Percentiles rank a stretch among this genome's conserved stretches.
phyloP scores from a whole-genome alignment of 139 green algal genomes.

The Yamagishiella unicocca region DNA sequence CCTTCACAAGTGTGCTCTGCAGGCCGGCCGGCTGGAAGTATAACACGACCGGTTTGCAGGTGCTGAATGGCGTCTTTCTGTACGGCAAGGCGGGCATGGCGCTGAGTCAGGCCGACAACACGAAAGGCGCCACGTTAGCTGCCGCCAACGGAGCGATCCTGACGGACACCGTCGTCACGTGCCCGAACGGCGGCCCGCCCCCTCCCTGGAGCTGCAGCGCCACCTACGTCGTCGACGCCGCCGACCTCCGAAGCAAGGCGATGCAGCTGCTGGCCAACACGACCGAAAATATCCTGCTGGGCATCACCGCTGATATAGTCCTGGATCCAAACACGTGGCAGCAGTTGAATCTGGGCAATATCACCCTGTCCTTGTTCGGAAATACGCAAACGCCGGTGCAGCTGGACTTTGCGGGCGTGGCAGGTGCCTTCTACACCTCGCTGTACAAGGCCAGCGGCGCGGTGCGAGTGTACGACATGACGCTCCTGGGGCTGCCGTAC shows the following conservation, averaged over 20 bases:
- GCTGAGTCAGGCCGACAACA: not conserved
- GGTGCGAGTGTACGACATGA: not conserved
- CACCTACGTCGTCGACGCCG: not conserved
- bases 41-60: not conserved
- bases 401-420: slow-evolving; percentile 5
- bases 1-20: not conserved
- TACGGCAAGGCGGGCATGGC: slow-evolving; percentile 18
- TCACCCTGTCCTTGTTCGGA: not conserved
- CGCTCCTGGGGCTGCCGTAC: slow-evolving; percentile 12
- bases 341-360: not conserved
- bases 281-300: not conserved
- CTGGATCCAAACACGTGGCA: not conserved
- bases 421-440: not conserved
- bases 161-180: not conserved
- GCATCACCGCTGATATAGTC: not conserved
- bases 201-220: not conserved
- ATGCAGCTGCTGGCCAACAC: not conserved
- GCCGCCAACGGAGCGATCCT: not conserved
- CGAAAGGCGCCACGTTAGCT: not conserved
- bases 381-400: not conserved
- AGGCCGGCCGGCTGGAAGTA: not conserved
- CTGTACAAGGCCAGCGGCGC: not conserved
- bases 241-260: not conserved
- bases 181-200: not conserved
- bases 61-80: slow-evolving; percentile 4